These are phyloP conservation scores for Phytopythium aichiense DNA, from an alignment of 352 stramenopile species.

Conservation along the genomic window DNA sequence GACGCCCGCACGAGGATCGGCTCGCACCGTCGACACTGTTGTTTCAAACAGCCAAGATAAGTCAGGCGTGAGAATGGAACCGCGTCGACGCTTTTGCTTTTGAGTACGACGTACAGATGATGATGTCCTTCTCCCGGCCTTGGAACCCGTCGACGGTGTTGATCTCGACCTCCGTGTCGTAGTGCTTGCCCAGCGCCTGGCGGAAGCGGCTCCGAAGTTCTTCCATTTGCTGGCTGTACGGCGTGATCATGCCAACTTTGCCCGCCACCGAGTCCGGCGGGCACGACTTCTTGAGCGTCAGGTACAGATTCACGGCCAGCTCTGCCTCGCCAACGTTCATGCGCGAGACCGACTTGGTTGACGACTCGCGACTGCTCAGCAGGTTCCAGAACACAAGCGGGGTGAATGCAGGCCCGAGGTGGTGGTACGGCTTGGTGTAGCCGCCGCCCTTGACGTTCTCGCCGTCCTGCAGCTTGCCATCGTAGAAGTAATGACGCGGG, in stretches of 20 bases:
- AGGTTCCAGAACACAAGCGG: slow-evolving; percentile 88
- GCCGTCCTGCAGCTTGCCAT: slow-evolving; percentile 77
- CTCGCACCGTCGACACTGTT: slow-evolving; percentile 83
- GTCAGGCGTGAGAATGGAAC: not conserved
- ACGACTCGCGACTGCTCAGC: slow-evolving; percentile 65
- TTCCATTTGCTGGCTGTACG: slow-evolving; percentile 90
- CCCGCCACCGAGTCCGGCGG: slow-evolving; percentile 66
- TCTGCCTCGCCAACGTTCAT: slow-evolving; percentile 79
- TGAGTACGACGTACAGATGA: slow-evolving; percentile 64
- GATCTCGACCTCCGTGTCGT: slow-evolving; percentile 85
- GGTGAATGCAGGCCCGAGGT: slow-evolving; percentile 63
- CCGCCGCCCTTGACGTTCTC: slow-evolving; percentile 62
- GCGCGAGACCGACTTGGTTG: slow-evolving; percentile 71
- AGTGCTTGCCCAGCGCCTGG: slow-evolving; percentile 54
- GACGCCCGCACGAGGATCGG: slow-evolving; percentile 73
- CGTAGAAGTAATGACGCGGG: slow-evolving; percentile 82
- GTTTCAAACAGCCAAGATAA: slow-evolving; percentile 8
- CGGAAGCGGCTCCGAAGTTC: slow-evolving; percentile 64
- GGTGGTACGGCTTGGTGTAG: slow-evolving; percentile 80
- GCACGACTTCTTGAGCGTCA: slow-evolving; percentile 83
- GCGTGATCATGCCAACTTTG: slow-evolving; percentile 88
- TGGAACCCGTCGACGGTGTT: slow-evolving; percentile 93
- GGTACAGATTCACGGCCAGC: slow-evolving; percentile 84
- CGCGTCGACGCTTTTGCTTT: not conserved
- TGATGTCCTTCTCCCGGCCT: slow-evolving; percentile 90